phyloP scores from a whole-genome alignment of 2,329 filamentous ascomycete species.

The Aspergillus novofumigatus region DNA sequence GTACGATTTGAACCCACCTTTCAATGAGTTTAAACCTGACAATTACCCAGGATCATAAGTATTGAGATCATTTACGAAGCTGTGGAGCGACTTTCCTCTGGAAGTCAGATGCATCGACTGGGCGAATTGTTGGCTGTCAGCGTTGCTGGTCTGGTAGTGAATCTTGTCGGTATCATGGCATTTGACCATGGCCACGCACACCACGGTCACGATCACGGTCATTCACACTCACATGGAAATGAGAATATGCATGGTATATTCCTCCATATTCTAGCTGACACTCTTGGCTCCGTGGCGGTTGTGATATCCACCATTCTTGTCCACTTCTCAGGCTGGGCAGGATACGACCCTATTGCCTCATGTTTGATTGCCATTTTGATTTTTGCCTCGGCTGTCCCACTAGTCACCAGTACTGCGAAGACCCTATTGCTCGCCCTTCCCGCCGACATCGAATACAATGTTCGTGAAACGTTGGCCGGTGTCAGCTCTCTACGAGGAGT shows the following conservation, averaged over 20 bases:
- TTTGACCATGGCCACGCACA: constrained; percentile 64
- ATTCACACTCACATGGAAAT: constrained; percentile 63
- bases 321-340: constrained; percentile 81
- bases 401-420: constrained; percentile 79
- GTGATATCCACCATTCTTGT: constrained; percentile 88
- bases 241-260: constrained; percentile 99
- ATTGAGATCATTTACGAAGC: constrained; percentile 96
- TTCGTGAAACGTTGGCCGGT: constrained; percentile 80
- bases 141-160: constrained; percentile 78
- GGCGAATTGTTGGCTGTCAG: constrained; percentile 87
- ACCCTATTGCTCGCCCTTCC: constrained; percentile 81
- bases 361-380: constrained; percentile 92
- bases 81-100: constrained; percentile 78
- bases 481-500: constrained; percentile 80
- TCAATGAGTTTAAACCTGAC: constrained; percentile 9
- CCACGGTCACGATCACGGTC: constrained; percentile 47
- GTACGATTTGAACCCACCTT: constrained; percentile 45
- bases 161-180: constrained; percentile 84
- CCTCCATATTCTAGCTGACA: constrained; percentile 90
- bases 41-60: constrained; percentile 69
- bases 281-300: constrained; percentile 88
- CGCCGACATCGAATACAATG: constrained; percentile 77
- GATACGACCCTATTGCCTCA: constrained; percentile 91
- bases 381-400: constrained; percentile 82
- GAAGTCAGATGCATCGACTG: constrained; percentile 76